These are phyloP conservation scores for Boletus pseudopeckii DNA, from an alignment of 768 basidiomycete genomes.

Conservation along the genomic window DNA sequence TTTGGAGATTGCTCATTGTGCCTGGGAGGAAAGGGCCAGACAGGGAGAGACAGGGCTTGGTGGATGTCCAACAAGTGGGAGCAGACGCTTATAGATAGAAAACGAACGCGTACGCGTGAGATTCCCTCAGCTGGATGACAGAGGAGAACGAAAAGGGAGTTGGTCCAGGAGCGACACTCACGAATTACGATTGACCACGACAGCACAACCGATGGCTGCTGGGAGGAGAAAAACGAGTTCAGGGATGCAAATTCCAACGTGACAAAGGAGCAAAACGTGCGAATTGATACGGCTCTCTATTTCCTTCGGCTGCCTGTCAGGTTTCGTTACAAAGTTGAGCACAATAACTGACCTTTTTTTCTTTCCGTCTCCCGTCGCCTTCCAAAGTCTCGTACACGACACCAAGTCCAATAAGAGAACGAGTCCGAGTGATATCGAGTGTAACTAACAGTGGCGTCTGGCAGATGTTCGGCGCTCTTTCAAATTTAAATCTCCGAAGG, in stretches of 20 bases:
- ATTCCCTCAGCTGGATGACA: conserved; percentile 15
- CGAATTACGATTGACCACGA: conserved; percentile 3
- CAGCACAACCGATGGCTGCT: conserved; percentile 1
- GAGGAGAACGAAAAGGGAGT: conserved; percentile 13
- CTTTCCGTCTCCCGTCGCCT: not conserved
- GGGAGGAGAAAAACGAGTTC: conserved; percentile 15
- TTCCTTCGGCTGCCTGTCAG: conserved; percentile 13
- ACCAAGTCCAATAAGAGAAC: not conserved
- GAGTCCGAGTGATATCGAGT: not conserved
- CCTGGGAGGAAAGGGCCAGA: conserved; percentile 1
- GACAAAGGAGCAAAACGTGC: conserved; percentile 25
- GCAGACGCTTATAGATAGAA: conserved; percentile 17
- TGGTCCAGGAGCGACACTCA: conserved; percentile 10
- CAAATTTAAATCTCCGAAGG: conserved; percentile 20
- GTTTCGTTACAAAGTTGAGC: not conserved
- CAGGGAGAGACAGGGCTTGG: not conserved
- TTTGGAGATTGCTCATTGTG: conserved; percentile 38
- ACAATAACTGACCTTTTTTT: conserved; percentile 7
- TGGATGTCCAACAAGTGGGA: not conserved
- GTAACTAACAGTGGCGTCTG: not conserved
- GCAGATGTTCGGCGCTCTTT: conserved; percentile 8
- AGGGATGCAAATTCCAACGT: conserved; percentile 16
- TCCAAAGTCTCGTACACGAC: not conserved
- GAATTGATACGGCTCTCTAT: conserved; percentile 24
- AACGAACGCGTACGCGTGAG: conserved; percentile 20